Evolutionary conservation across 2,329 filamentous ascomycete species (phyloP).

Genomic region (Penicillium sp.): DNA sequence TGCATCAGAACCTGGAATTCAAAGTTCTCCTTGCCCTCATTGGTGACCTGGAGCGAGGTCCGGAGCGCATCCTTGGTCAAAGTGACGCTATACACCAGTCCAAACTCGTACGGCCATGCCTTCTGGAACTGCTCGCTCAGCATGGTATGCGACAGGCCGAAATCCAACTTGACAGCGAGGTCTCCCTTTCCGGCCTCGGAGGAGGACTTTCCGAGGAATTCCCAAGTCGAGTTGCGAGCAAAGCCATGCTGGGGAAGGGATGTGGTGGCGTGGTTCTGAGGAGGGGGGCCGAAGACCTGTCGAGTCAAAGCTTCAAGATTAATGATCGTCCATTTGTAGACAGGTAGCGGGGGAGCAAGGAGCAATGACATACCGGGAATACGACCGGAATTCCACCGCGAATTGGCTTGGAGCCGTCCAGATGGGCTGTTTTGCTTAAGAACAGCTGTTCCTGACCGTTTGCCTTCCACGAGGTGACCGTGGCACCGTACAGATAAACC

Average conservation of each 20-base stretch:
- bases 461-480: constrained; percentile 89
- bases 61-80: constrained; percentile 73
- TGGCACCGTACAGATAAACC: constrained; percentile 87
- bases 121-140: constrained; percentile 69
- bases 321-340: constrained; percentile 11
- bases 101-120: constrained; percentile 85
- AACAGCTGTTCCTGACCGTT: constrained; percentile 81
- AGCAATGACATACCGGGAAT: constrained; percentile 71
- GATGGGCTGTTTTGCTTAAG: constrained; percentile 74
- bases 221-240: constrained; percentile 86
- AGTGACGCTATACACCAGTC: constrained; percentile 90
- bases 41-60: constrained; percentile 84
- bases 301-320: constrained; percentile 26
- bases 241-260: constrained; percentile 92
- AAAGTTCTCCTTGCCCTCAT: constrained; percentile 79
- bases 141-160: constrained; percentile 77
- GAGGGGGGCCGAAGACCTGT: constrained; percentile 80
- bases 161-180: constrained; percentile 87
- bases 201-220: constrained; percentile 68
- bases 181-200: constrained; percentile 53
- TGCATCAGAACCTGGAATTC: constrained; percentile 92
- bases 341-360: neutral
- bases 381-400: constrained; percentile 90
- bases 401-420: constrained; percentile 88
- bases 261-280: constrained; percentile 74